Evolutionary conservation across 257 asterid genomes (phyloP).

Genomic region (Solanum appendiculatum): DNA sequence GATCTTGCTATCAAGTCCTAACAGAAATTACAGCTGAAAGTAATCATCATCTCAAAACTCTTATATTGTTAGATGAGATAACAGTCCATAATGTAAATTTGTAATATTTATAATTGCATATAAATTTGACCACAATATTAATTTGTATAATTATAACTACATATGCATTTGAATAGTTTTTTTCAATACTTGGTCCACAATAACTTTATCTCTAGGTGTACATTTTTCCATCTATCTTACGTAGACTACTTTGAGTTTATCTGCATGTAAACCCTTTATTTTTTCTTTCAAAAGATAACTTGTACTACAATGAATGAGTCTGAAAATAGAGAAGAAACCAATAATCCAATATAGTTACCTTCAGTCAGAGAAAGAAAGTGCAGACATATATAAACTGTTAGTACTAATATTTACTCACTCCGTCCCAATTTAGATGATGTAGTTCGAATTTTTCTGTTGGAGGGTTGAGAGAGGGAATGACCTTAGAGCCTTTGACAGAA

Average conservation of each 20-base stretch:
- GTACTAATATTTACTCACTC: background rate
- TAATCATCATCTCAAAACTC: conserved; percentile 25
- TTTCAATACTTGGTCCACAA: background rate
- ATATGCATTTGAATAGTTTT: background rate
- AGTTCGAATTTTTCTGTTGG: background rate
- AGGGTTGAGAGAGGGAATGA: background rate
- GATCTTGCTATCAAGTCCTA: conserved; percentile 84
- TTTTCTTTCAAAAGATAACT: background rate
- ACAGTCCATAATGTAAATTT: background rate
- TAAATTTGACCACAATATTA: background rate
- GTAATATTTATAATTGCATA: background rate
- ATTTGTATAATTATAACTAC: background rate
- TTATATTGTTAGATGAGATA: background rate
- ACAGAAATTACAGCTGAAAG: conserved; percentile 23
- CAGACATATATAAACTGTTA: background rate
- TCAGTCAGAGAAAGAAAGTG: background rate
- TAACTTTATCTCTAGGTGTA: background rate
- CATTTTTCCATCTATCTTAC: background rate
- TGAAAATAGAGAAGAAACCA: background rate
- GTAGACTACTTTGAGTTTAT: background rate
- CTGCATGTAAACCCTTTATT: background rate
- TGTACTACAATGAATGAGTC: background rate
- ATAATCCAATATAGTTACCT: background rate
- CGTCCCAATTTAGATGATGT: background rate
- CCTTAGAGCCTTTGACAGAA: background rate